These are phyloP conservation scores for Leccinum pachyderme DNA, from an alignment of 1,284 basidiomycete genomes.

Conservation along the genomic window DNA sequence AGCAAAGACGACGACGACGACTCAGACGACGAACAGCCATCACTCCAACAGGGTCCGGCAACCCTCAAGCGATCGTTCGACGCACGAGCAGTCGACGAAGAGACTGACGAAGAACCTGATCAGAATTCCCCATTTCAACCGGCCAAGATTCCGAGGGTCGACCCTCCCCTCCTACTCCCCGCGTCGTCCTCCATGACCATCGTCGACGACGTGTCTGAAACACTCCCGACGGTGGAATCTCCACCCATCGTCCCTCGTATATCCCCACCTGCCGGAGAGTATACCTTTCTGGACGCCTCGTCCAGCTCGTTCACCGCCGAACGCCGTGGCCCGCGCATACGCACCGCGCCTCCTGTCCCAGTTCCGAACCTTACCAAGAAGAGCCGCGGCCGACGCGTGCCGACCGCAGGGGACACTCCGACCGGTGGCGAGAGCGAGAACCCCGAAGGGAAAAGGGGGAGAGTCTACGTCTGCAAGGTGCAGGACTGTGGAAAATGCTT, in stretches of 20 bases:
- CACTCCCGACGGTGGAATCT: constrained; percentile 8
- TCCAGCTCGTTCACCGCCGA: constrained; percentile 36
- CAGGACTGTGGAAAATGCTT: constrained; percentile 72
- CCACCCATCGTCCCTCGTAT: constrained; percentile 10
- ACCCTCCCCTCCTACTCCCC: constrained; percentile 25
- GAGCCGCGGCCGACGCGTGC: constrained; percentile 66
- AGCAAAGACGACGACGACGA: constrained; percentile 34
- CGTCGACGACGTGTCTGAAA: constrained; percentile 28
- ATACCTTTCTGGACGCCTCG: constrained; percentile 35
- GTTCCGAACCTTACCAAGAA: constrained; percentile 73
- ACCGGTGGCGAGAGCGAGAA: constrained; percentile 24
- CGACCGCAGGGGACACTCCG: constrained; percentile 38
- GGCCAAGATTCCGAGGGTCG: constrained; percentile 30
- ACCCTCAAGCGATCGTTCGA: constrained; percentile 35
- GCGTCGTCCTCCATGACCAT: constrained; percentile 32
- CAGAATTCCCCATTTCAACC: constrained; percentile 19
- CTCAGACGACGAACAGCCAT: constrained; percentile 24
- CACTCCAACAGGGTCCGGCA: constrained; percentile 15
- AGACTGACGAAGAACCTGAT: constrained; percentile 32
- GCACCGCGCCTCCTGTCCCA: constrained; percentile 51
- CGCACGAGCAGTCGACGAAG: constrained; percentile 35
- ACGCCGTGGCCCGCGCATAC: constrained; percentile 37
- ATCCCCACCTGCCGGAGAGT: constrained; percentile 34
- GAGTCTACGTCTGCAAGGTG: constrained; percentile 63
- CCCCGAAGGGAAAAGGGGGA: constrained; percentile 39